Base-by-base conservation (phyloP, 495 filamentous ascomycete genomes). In the Daldinia grandis region DNA sequence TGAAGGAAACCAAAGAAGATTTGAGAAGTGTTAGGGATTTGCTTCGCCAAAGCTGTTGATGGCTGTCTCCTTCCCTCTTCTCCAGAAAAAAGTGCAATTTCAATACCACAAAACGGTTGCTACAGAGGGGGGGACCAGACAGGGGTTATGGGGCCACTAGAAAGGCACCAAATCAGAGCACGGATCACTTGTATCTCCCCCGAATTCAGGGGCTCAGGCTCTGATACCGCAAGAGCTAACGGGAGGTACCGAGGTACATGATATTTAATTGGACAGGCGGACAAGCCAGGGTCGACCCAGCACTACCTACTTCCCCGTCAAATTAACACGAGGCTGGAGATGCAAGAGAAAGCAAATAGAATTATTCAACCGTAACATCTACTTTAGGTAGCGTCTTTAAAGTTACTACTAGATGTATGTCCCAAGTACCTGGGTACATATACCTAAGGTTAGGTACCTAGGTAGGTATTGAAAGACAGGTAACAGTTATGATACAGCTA, bases 311-410 rank as follows among this genome's bases (percentile, higher is more conserved):
- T 72, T 68, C 54, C 60, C 59, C 69, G 49, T 14, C 31, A 72
- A 72, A 72, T 68, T 72, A 72, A 72, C 69, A 72, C 69, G 69
- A 72, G 69, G 69, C 69, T 72, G 69, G 69, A 72, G 59, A 59
- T 53, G 42, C 44, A 59, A 66, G 62, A 61, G 42, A 47, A 56
- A 12, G 25, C 25, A 65, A 31, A 30, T 31, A 47, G 38, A 65
- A 62, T 28, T 53, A 25, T 58, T 56, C 54, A 28, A 58, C 62
- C 63, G 63, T 58, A 53, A 66, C 54, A 58, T 50, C 63, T 15
- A 30, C 55, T 9, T 51, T 17, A n/a, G n/a, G n/a, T n/a, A 14
- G 40, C 19, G n/a, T 38, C 2, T 53, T 44, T 9, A 44, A 44
- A 42, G 24, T 14, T 42, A 27, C n/a, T n/a, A n/a, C n/a, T n/a